Base-by-base conservation (phyloP, 2,329 filamentous ascomycete species). In the Diaporthe caulivora region DNA sequence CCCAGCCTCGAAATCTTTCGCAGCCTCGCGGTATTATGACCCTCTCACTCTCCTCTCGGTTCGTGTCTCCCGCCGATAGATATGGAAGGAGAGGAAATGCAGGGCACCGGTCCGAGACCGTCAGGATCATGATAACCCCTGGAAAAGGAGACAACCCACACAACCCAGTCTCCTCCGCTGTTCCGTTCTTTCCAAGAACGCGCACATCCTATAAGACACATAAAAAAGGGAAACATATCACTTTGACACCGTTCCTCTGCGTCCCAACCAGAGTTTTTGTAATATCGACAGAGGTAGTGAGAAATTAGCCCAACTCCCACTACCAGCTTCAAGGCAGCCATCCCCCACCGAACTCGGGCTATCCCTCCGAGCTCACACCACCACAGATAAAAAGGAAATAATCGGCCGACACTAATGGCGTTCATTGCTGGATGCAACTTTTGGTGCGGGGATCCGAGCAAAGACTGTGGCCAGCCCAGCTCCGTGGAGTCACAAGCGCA, bases 91-190 rank as follows among this genome's bases (percentile, higher is more conserved):
- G 67, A 76, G 62, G 74, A 69, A 67, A 75, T 75, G 70, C 67
- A 76, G 73, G 74, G 62, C 57, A 73, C 74, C 68, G 71, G 67
- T 69, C 71, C 60, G 57, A 73, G 71, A 72, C 74, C 70, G 62
- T 71, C 60, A 69, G 65, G 65, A 49, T 13, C 72, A 77, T 72
- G 76, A 78, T 79, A 78, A 77, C 78, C 75, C 62, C 62, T 34
- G 77, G 76, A 76, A 74, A 70, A 77, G 72, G 76, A 79, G 80
- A 79, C 80, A 81, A 80, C 79, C 75, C 74, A 68, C 55, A 26
- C 75, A 75, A 76, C 76, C 76, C 77, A 74, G 70, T 74, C 75
- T 72, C 76, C 72, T 74, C 62, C 74, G 51, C 60, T 60, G 68
- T 67, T 75, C 53, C 60, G 68, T 75, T 73, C 71, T 72, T 74